These are phyloP conservation scores for Chalciporus sphaerocephalus DNA, from an alignment of 768 basidiomycete genomes.

Conservation along the genomic window DNA sequence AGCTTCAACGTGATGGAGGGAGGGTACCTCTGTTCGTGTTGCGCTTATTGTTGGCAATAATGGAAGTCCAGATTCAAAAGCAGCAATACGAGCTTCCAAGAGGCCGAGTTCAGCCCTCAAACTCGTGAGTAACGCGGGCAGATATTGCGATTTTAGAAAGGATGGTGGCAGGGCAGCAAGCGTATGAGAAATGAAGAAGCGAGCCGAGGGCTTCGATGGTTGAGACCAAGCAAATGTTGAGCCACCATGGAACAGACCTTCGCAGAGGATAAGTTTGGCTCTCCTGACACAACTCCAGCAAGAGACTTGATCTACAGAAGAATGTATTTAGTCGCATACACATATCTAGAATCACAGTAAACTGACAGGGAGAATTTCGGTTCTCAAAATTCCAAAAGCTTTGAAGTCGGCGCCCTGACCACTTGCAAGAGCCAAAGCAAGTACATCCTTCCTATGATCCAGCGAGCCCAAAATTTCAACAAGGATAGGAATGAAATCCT, in stretches of 20 bases:
- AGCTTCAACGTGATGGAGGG: conserved; percentile 47
- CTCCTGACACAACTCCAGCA: conserved; percentile 33
- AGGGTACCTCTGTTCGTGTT: conserved; percentile 25
- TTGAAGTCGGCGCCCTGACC: conserved; percentile 44
- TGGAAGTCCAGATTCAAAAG: conserved; percentile 39
- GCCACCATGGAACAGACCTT: conserved; percentile 13
- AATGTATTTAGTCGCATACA: conserved; percentile 5
- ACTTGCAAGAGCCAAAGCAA: conserved; percentile 39
- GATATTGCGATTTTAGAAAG: conserved; percentile 33
- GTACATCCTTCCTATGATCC: conserved; percentile 42
- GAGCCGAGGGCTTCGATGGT: conserved; percentile 43
- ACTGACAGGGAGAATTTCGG: conserved; percentile 55
- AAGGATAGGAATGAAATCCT: conserved; percentile 39
- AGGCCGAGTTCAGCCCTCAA: conserved; percentile 38
- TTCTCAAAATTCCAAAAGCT: conserved; percentile 49
- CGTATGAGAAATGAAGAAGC: conserved; percentile 49
- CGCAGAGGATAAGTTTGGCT: conserved; percentile 26
- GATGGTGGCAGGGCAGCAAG: conserved; percentile 48
- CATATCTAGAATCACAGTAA: not conserved
- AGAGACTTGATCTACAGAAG: conserved; percentile 33
- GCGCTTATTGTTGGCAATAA: conserved; percentile 30
- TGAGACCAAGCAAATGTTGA: conserved; percentile 7
- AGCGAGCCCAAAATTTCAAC: conserved; percentile 38
- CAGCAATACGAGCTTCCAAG: conserved; percentile 36
- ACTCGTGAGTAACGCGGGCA: conserved; percentile 29